A percentile compares a stretch with the other conserved stretches of the same genome.
Evolutionary conservation across 164 flowering plant genomes (phyloP).

Genomic region (Warburgia ugandensis): DNA sequence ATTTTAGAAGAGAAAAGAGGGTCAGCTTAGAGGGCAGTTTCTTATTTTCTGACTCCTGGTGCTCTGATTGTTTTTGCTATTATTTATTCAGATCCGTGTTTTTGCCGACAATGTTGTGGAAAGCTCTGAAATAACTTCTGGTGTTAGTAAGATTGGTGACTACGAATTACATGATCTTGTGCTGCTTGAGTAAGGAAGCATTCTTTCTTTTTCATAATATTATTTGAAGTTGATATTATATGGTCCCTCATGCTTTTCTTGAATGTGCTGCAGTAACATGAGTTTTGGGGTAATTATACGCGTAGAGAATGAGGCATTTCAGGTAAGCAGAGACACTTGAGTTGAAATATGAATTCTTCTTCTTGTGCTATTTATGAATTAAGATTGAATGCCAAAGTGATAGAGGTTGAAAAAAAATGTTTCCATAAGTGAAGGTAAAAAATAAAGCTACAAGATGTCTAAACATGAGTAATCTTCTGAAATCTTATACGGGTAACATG

Average conservation of each 20-base stretch:
- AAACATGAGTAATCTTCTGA: too few species aligned
- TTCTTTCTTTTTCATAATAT: background rate
- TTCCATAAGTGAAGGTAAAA: too few species aligned
- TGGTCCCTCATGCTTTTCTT: too few species aligned
- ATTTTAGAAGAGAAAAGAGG: background rate
- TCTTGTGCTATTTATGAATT: too few species aligned
- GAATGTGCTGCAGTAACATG: slow-evolving; percentile 51
- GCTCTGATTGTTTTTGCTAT: background rate
- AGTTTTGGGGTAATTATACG: slow-evolving; percentile 94
- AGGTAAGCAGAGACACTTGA: slow-evolving; percentile 32
- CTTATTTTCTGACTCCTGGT: background rate
- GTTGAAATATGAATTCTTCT: too few species aligned
- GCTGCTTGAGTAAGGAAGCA: slow-evolving; percentile 61
- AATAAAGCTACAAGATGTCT: too few species aligned
- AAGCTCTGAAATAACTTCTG: slow-evolving; percentile 96
- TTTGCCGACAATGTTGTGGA: slow-evolving; percentile 94
- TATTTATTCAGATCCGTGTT: slow-evolving; percentile 59
- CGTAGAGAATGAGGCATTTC: slow-evolving; percentile 97
- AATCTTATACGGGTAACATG: too few species aligned
- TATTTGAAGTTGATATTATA: too few species aligned
- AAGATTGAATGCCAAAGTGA: too few species aligned
- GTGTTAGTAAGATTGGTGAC: slow-evolving; percentile 85
- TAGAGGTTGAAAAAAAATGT: too few species aligned
- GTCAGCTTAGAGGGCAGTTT: background rate
- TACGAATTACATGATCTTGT: slow-evolving; percentile 98